phyloP scores from a whole-genome alignment of 768 basidiomycete genomes.

The Panaeolus cyanescens region DNA sequence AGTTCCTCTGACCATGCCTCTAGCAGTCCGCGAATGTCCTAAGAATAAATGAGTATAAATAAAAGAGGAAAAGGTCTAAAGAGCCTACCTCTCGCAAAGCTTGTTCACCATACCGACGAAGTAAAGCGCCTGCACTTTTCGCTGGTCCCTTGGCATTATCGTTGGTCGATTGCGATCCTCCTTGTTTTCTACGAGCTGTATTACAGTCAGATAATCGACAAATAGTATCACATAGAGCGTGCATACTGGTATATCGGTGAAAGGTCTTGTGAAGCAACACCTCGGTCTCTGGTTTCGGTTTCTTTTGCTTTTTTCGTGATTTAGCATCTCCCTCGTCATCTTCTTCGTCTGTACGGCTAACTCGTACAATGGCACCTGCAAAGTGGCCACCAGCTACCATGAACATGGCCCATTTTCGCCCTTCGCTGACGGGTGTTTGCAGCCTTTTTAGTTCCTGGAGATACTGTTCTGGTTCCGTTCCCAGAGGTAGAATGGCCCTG shows the following conservation, averaged over 20 bases:
- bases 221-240: background rate
- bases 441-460: slow-evolving; percentile 64
- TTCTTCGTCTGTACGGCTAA: slow-evolving; percentile 56
- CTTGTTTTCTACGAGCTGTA: slow-evolving; percentile 93
- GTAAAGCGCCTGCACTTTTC: slow-evolving; percentile 89
- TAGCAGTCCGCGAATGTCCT: slow-evolving; percentile 90
- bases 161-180: slow-evolving; percentile 89
- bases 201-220: slow-evolving; percentile 2
- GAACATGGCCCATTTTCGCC: slow-evolving; percentile 88
- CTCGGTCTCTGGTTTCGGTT: slow-evolving; percentile 76
- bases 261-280: slow-evolving; percentile 93
- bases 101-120: slow-evolving; percentile 95
- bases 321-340: slow-evolving; percentile 39
- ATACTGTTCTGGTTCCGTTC: slow-evolving; percentile 46
- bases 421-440: slow-evolving; percentile 54
- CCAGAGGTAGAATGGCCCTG: slow-evolving; percentile 66
- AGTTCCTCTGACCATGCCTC: slow-evolving; percentile 89
- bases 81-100: slow-evolving; percentile 81
- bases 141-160: slow-evolving; percentile 94
- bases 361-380: slow-evolving; percentile 85
- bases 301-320: slow-evolving; percentile 59
- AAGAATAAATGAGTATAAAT: background rate
- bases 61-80: background rate
- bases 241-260: slow-evolving; percentile 96
- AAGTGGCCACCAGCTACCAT: slow-evolving; percentile 99